Evolutionary conservation across 768 basidiomycete genomes (phyloP).

Genomic region (Vararia minispora): DNA sequence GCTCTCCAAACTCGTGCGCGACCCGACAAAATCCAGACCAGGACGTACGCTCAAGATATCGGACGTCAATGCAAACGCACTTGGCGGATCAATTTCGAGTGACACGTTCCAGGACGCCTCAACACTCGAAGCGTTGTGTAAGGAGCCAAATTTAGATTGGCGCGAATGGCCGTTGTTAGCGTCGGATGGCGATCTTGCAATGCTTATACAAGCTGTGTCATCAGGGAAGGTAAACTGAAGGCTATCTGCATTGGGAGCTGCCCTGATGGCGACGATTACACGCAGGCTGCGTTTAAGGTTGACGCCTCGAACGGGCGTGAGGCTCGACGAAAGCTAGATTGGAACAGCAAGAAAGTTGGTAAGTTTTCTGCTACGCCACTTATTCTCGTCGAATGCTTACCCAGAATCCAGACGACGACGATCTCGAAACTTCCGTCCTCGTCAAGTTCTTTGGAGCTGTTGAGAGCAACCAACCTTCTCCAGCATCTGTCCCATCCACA

Average conservation of each 20-base stretch:
- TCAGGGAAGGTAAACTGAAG: slow-evolving; percentile 48
- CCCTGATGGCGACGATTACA: background rate
- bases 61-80: slow-evolving; percentile 55
- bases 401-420: slow-evolving; percentile 56
- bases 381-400: slow-evolving; percentile 2
- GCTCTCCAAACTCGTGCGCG: slow-evolving; percentile 54
- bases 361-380: slow-evolving; percentile 12
- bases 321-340: slow-evolving; percentile 50
- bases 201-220: slow-evolving; percentile 72
- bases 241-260: background rate
- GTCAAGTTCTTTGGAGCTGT: slow-evolving; percentile 29
- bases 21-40: slow-evolving; percentile 51
- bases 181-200: slow-evolving; percentile 71
- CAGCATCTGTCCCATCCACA: too few species aligned
- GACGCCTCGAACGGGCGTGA: slow-evolving; percentile 52
- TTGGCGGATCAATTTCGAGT: slow-evolving; percentile 49
- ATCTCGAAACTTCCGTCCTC: slow-evolving; percentile 61
- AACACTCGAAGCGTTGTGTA: slow-evolving; percentile 45
- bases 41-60: slow-evolving; percentile 72
- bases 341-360: slow-evolving; percentile 90
- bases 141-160: slow-evolving; percentile 39
- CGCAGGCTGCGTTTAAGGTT: slow-evolving; percentile 60
- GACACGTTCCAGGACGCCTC: slow-evolving; percentile 67
- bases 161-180: slow-evolving; percentile 74
- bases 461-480: too few species aligned